Base-by-base conservation (phyloP, 345 rosid species). In the Heritiera littoralis region DNA sequence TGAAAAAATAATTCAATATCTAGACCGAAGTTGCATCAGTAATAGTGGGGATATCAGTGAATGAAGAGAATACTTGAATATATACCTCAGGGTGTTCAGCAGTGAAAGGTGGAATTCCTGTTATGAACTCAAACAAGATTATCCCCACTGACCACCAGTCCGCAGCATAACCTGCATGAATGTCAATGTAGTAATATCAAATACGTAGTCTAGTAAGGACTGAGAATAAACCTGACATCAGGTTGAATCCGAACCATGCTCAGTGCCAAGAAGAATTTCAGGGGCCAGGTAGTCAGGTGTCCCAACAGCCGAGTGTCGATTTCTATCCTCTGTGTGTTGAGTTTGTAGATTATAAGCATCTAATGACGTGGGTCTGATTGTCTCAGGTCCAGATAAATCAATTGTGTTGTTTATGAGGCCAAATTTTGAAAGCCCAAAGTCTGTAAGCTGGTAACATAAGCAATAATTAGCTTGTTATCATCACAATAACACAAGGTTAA, bases 131-230 rank as follows among this genome's bases (percentile, higher is more conserved):
- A 79, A 90, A 93, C 77, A 93, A 84, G 82, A 93, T 89, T 82
- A 93, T 93, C 86, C 97, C 97, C 73, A 88, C 93, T 30, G 97
- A 93, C 97, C 97, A 93, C 97, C 97, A 93, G 76, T 93, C 95
- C 0, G 92, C 84, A 80, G 95, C 90, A 84, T 87, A 90, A 80
- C 95, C 97, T 93, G 94, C 80, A 86, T 58, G 56, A 63, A 77
- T 69, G 78, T 32, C 78, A 71, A 77, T n/a, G 76, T 78, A 78
- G 48, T 82, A 76, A 80, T 74, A 80, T 78, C 41, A 86, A 52
- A 52, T 69, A 80, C 67, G 82, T 38, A 8, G 20, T 75, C 59
- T 65, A 45, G 45, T 55, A 63, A 61, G 74, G 65, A 66, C 59
- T 55, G 58, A 15, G 75, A 70, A 66, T 74, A 74, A 74, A 78